Conservation (phyloP, 2,329 filamentous ascomycete species). For the Apiospora saccharicola region DNA sequence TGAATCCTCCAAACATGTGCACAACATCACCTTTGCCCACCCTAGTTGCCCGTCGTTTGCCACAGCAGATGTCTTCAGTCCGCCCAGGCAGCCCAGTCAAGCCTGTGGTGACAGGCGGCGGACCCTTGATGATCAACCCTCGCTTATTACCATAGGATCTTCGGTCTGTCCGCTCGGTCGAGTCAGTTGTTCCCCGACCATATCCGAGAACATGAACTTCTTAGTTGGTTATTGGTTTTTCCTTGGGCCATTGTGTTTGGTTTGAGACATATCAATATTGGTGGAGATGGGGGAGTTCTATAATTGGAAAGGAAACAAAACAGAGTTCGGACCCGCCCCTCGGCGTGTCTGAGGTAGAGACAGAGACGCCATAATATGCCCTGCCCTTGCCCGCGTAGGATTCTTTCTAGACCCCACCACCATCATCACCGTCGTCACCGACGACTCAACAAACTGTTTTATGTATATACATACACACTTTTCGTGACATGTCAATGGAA, state of each 20-base stretch:
- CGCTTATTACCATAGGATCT: not conserved
- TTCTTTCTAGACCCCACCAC: not conserved
- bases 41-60: not conserved
- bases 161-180: not conserved
- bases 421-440: not conserved
- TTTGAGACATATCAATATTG: not conserved
- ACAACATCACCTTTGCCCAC: not conserved
- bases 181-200: not conserved
- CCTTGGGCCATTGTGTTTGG: not conserved
- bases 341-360: not conserved
- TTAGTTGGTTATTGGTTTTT: not conserved
- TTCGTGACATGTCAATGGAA: not conserved
- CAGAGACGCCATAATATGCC: not conserved
- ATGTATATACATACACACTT: not conserved
- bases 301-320: conserved; percentile 7
- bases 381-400: not conserved
- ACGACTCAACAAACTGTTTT: not conserved
- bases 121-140: not conserved
- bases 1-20: not conserved
- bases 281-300: not conserved
- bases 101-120: not conserved
- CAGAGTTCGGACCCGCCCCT: not conserved
- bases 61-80: not conserved
- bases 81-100: not conserved
- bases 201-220: not conserved